These are phyloP conservation scores for Penicillium riverlandense DNA, from an alignment of 495 filamentous ascomycete genomes.

Conservation along the genomic window DNA sequence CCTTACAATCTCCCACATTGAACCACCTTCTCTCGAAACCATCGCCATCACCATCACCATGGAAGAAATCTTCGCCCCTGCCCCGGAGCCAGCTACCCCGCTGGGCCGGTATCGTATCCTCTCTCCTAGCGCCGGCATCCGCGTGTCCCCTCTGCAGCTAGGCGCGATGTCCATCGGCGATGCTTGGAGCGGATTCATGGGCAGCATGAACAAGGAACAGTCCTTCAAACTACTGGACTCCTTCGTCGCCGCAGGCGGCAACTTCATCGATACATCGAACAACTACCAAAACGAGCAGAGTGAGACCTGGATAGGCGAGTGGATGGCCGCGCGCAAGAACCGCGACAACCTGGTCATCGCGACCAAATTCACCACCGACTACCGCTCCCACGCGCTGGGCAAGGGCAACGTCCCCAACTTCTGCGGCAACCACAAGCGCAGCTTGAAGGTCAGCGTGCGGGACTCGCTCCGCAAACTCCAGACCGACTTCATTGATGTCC, in stretches of 20 bases:
- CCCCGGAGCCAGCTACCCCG: constrained; percentile 44
- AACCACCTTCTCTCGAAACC: background rate
- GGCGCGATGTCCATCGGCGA: constrained; percentile 60
- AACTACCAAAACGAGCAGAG: constrained; percentile 50
- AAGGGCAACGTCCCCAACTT: constrained; percentile 45
- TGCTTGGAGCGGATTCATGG: constrained; percentile 42
- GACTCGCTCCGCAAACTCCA: constrained; percentile 52
- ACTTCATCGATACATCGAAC: constrained; percentile 49
- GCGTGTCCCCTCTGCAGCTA: constrained; percentile 53
- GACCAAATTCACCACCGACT: constrained; percentile 56
- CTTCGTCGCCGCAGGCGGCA: constrained; percentile 41
- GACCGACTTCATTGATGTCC: constrained; percentile 58
- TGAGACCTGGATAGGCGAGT: constrained; percentile 53
- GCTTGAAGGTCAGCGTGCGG: constrained; percentile 47
- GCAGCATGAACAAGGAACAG: constrained; percentile 38
- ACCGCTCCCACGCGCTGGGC: constrained; percentile 19
- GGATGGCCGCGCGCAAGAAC: constrained; percentile 45
- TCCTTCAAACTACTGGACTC: constrained; percentile 47
- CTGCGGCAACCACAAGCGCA: constrained; percentile 49
- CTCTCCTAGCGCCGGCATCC: constrained; percentile 49
- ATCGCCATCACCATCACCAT: constrained; percentile 16
- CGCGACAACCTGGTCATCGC: constrained; percentile 66
- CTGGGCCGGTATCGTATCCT: constrained; percentile 56
- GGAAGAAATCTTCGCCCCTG: constrained; percentile 33
- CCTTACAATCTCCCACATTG: no score